Conservation (phyloP, 768 basidiomycete genomes). For the Nidularia pulvinata region DNA sequence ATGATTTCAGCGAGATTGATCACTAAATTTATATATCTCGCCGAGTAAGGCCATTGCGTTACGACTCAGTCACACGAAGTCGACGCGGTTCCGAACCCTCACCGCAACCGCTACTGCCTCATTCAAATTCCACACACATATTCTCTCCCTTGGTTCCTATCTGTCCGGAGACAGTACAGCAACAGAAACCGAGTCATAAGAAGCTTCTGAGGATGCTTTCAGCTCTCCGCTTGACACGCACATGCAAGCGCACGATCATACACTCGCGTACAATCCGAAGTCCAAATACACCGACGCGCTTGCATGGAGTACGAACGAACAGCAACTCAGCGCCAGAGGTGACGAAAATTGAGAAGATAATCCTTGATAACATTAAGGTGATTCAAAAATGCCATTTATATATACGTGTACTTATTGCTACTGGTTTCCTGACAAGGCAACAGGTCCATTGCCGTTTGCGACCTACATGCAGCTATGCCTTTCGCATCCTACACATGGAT, state of each 20-base stretch:
- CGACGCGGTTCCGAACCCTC: not conserved
- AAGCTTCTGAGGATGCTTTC: no score
- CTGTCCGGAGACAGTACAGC: no score
- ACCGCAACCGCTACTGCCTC: not conserved
- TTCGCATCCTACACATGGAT: constrained; percentile 87
- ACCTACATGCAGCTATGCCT: constrained; percentile 93
- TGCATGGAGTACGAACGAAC: not conserved
- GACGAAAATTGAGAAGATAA: constrained; percentile 21
- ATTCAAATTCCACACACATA: not conserved
- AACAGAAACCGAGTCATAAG: no score
- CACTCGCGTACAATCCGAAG: no score
- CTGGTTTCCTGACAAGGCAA: constrained; percentile 49
- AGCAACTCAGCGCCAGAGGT: not conserved
- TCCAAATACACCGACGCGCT: no score
- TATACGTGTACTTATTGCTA: not conserved
- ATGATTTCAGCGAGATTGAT: constrained; percentile 8
- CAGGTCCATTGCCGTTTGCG: constrained; percentile 87
- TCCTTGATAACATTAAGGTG: constrained; percentile 76
- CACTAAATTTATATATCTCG: constrained; percentile 13
- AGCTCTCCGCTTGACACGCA: no score
- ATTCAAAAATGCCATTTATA: constrained; percentile 3
- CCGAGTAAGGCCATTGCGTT: constrained; percentile 14
- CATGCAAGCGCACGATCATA: no score
- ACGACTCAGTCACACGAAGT: constrained; percentile 3
- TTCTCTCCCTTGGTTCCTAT: no score